Conservation (phyloP, 139 green algal species). For the Ettlia oleoabundans region DNA sequence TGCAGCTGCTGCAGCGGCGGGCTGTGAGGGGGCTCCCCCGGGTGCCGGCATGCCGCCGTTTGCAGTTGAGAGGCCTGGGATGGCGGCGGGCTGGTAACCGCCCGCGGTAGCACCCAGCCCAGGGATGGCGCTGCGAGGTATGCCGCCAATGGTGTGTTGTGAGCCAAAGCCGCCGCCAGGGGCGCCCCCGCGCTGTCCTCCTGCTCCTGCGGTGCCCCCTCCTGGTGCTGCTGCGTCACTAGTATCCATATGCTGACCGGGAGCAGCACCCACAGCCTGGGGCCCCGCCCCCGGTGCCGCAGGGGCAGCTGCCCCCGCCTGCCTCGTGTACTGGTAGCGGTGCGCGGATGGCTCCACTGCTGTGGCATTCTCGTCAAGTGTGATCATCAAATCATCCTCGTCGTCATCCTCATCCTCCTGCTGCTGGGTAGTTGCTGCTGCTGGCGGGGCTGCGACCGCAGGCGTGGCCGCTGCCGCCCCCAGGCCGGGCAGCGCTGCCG, state of each 20-base stretch:
- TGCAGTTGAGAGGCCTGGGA: conserved; percentile 21
- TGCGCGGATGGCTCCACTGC: conserved; percentile 30
- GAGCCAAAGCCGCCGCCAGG: conserved; percentile 1
- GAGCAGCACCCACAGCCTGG: conserved; percentile 12
- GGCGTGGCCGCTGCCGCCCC: neutral
- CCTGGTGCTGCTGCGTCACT: neutral
- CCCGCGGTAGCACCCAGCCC: conserved; percentile 17
- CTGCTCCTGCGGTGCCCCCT: neutral
- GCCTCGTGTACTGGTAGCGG: conserved; percentile 34
- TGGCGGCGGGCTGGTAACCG: neutral
- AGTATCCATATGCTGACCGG: conserved; percentile 12
- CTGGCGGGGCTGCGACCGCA: neutral
- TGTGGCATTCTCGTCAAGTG: conserved; percentile 48
- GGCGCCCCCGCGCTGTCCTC: neutral
- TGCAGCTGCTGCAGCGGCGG: neutral
- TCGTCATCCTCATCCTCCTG: conserved; percentile 8
- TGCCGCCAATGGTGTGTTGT: conserved; percentile 31
- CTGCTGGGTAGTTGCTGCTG: too few species aligned
- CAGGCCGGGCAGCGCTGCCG: neutral
- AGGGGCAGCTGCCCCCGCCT: neutral
- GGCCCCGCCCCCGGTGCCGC: neutral
- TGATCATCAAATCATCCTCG: conserved; percentile 54
- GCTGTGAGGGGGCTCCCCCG: conserved; percentile 10
- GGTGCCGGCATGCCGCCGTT: neutral
- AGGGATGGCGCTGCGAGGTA: conserved; percentile 43